A percentile compares a stretch with the other conserved stretches of the same genome.
These are phyloP conservation scores for Combretum micranthum DNA, from an alignment of 345 rosid genomes.

Conservation along the genomic window DNA sequence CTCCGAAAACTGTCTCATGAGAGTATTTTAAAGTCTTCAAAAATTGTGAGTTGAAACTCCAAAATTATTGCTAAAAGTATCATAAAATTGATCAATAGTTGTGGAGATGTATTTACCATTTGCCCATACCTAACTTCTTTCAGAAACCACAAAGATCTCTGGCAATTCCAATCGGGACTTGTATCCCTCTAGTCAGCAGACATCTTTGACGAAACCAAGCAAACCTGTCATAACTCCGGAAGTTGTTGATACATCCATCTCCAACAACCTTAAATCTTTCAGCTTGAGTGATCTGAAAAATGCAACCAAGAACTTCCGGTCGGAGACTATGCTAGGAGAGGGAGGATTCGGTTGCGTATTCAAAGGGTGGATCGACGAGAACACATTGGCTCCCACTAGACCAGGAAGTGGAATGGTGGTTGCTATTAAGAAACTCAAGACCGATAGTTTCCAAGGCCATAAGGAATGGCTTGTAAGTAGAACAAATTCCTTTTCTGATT, in stretches of 20 bases:
- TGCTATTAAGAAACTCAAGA: slow-evolving; percentile 57
- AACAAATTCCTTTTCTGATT: background rate
- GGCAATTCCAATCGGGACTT: slow-evolving; percentile 12
- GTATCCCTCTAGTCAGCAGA: slow-evolving; percentile 1
- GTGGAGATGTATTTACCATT: background rate
- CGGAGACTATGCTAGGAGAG: slow-evolving; percentile 53
- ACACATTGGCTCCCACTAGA: slow-evolving; percentile 51
- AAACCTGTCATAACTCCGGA: slow-evolving; percentile 8
- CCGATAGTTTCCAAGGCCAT: slow-evolving; percentile 62
- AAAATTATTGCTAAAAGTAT: too few species aligned
- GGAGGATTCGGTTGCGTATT: slow-evolving; percentile 68
- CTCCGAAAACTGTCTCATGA: too few species aligned
- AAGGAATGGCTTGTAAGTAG: slow-evolving; percentile 74
- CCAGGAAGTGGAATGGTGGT: slow-evolving; percentile 53
- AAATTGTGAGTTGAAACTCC: too few species aligned
- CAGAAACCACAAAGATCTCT: slow-evolving; percentile 23
- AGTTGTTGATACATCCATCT: slow-evolving; percentile 18
- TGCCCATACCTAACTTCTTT: background rate
- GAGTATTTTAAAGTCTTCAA: too few species aligned
- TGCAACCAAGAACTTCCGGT: slow-evolving; percentile 55
- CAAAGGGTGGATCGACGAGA: slow-evolving; percentile 61
- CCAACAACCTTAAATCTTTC: slow-evolving; percentile 44
- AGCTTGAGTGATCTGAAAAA: slow-evolving; percentile 44
- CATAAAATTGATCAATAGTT: background rate
- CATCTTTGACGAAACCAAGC: slow-evolving; percentile 11